phyloP scores from a whole-genome alignment of 1,284 basidiomycete genomes.

The Trichosporon faecale region DNA sequence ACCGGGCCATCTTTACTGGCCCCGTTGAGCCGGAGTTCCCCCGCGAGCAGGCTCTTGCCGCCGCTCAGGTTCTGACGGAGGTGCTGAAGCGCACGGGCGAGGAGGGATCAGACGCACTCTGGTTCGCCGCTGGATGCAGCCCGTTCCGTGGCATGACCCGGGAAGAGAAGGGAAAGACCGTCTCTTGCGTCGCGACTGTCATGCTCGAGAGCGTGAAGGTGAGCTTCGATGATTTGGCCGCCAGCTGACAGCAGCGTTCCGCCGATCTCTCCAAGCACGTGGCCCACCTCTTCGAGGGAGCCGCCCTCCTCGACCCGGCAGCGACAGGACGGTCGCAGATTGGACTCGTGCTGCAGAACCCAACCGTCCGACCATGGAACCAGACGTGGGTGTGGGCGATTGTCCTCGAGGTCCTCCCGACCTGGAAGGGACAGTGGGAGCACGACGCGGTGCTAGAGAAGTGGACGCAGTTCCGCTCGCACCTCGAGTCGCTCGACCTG shows the following conservation, averaged over 20 bases:
- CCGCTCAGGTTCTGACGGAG: conserved; percentile 61
- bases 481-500: conserved; percentile 64
- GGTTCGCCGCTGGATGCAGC: conserved; percentile 66
- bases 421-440: conserved; percentile 57
- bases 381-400: conserved; percentile 70
- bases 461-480: conserved; percentile 65
- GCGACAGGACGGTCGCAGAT: conserved; percentile 55
- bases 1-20: conserved; percentile 64
- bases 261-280: conserved; percentile 74
- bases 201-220: conserved; percentile 76
- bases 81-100: conserved; percentile 39
- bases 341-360: conserved; percentile 35
- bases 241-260: conserved; percentile 57
- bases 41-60: conserved; percentile 56
- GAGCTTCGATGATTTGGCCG: conserved; percentile 12
- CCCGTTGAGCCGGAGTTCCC: conserved; percentile 47
- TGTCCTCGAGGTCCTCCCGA: conserved; percentile 64
- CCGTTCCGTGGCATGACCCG: conserved; percentile 65
- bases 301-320: conserved; percentile 56
- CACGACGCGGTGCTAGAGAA: conserved; percentile 57
- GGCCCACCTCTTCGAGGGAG: conserved; percentile 64
- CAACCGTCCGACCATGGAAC: conserved; percentile 57
- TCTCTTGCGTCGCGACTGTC: conserved; percentile 64
- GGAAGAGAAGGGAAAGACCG: conserved; percentile 62
- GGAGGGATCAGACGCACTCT: conserved; percentile 59